phyloP scores from a whole-genome alignment of 441 rosid genomes.

The Cnidoscolus chayamansa region DNA sequence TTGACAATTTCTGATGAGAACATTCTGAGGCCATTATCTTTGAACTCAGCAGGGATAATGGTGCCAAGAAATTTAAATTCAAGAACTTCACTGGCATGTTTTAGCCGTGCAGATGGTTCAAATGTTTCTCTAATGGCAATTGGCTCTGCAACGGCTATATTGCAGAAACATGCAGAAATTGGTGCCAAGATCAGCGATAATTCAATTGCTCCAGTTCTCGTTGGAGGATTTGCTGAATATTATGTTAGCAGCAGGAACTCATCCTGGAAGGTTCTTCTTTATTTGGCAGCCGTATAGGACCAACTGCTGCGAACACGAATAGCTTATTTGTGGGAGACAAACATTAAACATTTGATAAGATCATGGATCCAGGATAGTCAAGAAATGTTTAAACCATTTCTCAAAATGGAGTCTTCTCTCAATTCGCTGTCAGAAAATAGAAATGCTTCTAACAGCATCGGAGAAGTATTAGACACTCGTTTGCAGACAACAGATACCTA shows the following conservation, averaged over 20 bases:
- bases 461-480: slow-evolving; percentile 19
- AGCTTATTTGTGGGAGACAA: slow-evolving; percentile 19
- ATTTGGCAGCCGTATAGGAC: slow-evolving; percentile 18
- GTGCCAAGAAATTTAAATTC: slow-evolving; percentile 26
- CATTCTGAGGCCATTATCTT: slow-evolving; percentile 26
- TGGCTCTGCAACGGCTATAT: slow-evolving; percentile 50
- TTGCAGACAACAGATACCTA: no score
- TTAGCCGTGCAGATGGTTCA: slow-evolving; percentile 26
- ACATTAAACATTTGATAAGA: slow-evolving; percentile 23
- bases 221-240: slow-evolving; percentile 48
- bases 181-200: slow-evolving; percentile 52
- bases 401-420: slow-evolving; percentile 25
- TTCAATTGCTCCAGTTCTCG: slow-evolving; percentile 43
- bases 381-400: slow-evolving; percentile 17
- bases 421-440: slow-evolving; percentile 26
- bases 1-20: slow-evolving; percentile 30
- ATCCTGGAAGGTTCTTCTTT: slow-evolving; percentile 29
- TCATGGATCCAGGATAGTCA: slow-evolving; percentile 24
- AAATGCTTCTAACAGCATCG: slow-evolving; percentile 15
- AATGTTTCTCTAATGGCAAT: slow-evolving; percentile 22
- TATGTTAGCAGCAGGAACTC: slow-evolving; percentile 27
- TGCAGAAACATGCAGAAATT: slow-evolving; percentile 63
- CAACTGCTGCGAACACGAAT: slow-evolving; percentile 17
- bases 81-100: slow-evolving; percentile 19
- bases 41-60: slow-evolving; percentile 37